Percentiles rank a stretch among this genome's conserved stretches.
Conservation (phyloP, 768 basidiomycete genomes). For the Mycena venus region DNA sequence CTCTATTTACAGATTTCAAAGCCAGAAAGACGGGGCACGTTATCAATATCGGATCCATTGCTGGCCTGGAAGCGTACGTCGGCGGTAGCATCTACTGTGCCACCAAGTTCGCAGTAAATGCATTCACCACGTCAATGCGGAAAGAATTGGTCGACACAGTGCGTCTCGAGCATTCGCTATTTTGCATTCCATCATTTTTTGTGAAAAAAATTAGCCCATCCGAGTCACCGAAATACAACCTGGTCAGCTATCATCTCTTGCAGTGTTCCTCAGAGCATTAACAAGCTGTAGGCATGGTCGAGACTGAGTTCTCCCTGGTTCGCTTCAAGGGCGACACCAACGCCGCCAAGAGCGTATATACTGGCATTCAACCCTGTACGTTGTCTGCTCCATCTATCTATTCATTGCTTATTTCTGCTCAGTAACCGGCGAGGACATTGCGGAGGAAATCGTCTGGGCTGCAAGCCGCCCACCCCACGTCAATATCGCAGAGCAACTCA, state of each 20-base stretch:
- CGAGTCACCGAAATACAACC: slow-evolving; percentile 96
- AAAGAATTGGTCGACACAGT: slow-evolving; percentile 90
- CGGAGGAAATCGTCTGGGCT: slow-evolving; percentile 98
- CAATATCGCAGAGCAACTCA: slow-evolving; percentile 86
- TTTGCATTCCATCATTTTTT: background rate
- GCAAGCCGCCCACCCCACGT: slow-evolving; percentile 93
- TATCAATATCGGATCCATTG: slow-evolving; percentile 96
- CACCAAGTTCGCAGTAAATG: slow-evolving; percentile 88
- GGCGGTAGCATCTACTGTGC: slow-evolving; percentile 96
- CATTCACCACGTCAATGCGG: slow-evolving; percentile 87
- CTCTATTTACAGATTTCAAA: slow-evolving; percentile 73
- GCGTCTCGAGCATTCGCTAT: background rate
- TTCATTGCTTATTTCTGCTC: slow-evolving; percentile 8
- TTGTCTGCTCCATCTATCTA: slow-evolving; percentile 15
- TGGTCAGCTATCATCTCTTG: slow-evolving; percentile 59
- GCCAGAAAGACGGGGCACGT: slow-evolving; percentile 84
- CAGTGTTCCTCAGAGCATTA: too few species aligned
- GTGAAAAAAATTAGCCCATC: slow-evolving; percentile 63
- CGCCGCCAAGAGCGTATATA: slow-evolving; percentile 91
- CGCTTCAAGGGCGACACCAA: slow-evolving; percentile 88
- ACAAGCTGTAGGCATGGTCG: slow-evolving; percentile 75
- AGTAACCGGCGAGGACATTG: slow-evolving; percentile 91
- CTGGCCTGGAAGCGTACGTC: slow-evolving; percentile 88
- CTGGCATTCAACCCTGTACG: slow-evolving; percentile 89
- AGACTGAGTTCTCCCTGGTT: slow-evolving; percentile 93